These are phyloP conservation scores for Cercospora sojina DNA, from an alignment of 2,329 filamentous ascomycete genomes.

Conservation along the genomic window DNA sequence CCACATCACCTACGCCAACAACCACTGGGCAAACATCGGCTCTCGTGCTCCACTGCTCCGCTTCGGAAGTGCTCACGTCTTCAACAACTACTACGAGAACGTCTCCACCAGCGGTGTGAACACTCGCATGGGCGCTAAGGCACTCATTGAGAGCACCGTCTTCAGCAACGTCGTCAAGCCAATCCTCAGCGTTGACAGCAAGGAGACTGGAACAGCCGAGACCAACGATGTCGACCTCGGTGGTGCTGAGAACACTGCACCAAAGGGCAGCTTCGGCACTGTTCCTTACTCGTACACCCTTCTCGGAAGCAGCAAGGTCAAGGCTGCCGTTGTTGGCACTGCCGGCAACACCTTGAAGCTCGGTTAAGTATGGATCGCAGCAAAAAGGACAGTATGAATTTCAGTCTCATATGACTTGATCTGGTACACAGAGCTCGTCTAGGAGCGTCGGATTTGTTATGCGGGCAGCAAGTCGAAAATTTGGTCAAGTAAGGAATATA, in stretches of 20 bases:
- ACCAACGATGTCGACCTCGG: slow-evolving; percentile 43
- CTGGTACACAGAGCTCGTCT: background rate
- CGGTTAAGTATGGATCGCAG: slow-evolving; percentile 10
- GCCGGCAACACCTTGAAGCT: slow-evolving; percentile 44
- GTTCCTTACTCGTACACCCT: slow-evolving; percentile 40
- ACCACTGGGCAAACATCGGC: slow-evolving; percentile 65
- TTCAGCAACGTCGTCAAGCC: slow-evolving; percentile 39
- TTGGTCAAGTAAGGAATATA: background rate
- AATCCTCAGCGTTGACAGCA: slow-evolving; percentile 37
- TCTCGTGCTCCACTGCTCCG: slow-evolving; percentile 62
- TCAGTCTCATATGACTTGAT: background rate
- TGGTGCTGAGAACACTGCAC: slow-evolving; percentile 36
- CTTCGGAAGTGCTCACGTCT: slow-evolving; percentile 65
- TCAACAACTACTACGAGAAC: slow-evolving; percentile 53
- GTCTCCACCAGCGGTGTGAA: slow-evolving; percentile 41
- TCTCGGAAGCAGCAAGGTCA: slow-evolving; percentile 39
- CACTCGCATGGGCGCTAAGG: slow-evolving; percentile 44
- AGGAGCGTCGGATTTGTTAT: background rate
- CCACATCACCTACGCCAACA: slow-evolving; percentile 65
- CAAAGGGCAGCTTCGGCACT: slow-evolving; percentile 36
- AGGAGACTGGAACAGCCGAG: slow-evolving; percentile 40
- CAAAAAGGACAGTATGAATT: background rate
- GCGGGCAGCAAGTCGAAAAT: background rate
- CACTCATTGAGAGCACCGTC: slow-evolving; percentile 46
- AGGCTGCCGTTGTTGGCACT: slow-evolving; percentile 42